phyloP scores from a whole-genome alignment of 352 stramenopile genomes.

The Pythium graminicola region DNA sequence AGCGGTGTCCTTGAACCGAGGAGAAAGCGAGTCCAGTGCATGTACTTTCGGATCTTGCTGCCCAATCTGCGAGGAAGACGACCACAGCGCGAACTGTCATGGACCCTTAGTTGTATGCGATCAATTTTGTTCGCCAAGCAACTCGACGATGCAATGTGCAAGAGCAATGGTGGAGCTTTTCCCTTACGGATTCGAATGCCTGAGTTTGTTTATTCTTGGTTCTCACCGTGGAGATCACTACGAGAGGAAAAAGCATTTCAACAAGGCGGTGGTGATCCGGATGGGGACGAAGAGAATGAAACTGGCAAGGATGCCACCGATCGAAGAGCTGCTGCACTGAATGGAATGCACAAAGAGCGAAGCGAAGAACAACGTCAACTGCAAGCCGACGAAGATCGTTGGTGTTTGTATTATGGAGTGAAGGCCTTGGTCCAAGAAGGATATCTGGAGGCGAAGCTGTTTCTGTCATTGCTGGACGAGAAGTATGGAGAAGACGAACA shows the following conservation, averaged over 20 bases:
- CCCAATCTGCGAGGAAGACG: constrained; percentile 81
- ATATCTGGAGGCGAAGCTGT: constrained; percentile 86
- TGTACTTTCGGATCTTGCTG: constrained; percentile 88
- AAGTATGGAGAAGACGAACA: constrained; percentile 90
- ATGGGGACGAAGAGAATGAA: constrained; percentile 23
- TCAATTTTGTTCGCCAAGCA: constrained; percentile 88
- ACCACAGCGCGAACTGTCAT: constrained; percentile 67
- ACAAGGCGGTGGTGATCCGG: constrained; percentile 5
- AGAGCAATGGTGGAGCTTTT: constrained; percentile 35
- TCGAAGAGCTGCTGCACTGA: not conserved
- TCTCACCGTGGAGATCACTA: constrained; percentile 60
- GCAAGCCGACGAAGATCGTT: constrained; percentile 85
- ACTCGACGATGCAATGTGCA: constrained; percentile 70
- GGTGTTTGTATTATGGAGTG: constrained; percentile 92
- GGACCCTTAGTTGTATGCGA: constrained; percentile 88
- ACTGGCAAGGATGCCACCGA: not conserved
- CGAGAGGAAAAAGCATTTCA: constrained; percentile 45
- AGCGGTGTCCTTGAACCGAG: constrained; percentile 11
- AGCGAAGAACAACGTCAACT: constrained; percentile 36
- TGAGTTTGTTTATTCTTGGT: constrained; percentile 93
- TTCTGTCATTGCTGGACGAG: constrained; percentile 89
- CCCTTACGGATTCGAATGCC: constrained; percentile 80
- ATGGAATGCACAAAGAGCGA: constrained; percentile 11
- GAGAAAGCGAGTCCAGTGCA: constrained; percentile 66
- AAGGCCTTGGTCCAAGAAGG: constrained; percentile 80